Conservation (phyloP, 1,284 basidiomycete genomes). For the Mycosarcoma mackinlayi region DNA sequence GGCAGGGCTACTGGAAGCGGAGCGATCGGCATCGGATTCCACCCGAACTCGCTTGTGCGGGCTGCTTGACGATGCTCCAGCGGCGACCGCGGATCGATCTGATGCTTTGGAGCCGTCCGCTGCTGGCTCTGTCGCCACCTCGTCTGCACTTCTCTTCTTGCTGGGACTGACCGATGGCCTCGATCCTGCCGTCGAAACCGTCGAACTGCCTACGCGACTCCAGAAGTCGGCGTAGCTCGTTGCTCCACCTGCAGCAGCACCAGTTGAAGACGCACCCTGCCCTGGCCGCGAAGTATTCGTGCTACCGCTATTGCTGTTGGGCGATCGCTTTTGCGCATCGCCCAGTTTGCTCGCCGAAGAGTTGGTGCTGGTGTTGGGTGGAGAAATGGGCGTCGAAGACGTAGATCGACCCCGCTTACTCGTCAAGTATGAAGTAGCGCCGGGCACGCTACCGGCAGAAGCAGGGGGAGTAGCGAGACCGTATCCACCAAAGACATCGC, state of each 20-base stretch:
- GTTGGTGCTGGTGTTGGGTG: constrained; percentile 31
- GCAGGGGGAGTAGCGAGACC: constrained; percentile 49
- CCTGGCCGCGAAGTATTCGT: constrained; percentile 4
- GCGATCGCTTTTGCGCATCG: constrained; percentile 21
- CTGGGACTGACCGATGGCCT: constrained; percentile 26
- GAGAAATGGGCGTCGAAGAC: constrained; percentile 43
- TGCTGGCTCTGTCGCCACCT: constrained; percentile 2
- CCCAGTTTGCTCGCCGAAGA: constrained; percentile 12
- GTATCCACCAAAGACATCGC: constrained; percentile 51
- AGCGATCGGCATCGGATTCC: constrained; percentile 24
- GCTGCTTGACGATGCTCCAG: background rate
- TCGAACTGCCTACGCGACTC: constrained; percentile 48
- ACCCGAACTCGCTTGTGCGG: constrained; percentile 45
- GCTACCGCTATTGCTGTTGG: constrained; percentile 1
- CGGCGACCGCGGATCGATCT: background rate
- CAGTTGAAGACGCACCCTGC: constrained; percentile 2
- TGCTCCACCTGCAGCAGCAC: constrained; percentile 21
- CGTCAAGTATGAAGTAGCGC: constrained; percentile 31
- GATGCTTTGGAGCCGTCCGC: background rate
- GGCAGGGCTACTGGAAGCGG: constrained; percentile 26
- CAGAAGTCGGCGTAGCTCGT: constrained; percentile 59
- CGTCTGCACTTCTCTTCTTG: constrained; percentile 47
- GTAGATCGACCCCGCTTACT: constrained; percentile 38
- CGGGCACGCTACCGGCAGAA: constrained; percentile 36
- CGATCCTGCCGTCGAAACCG: constrained; percentile 8